These are phyloP conservation scores for Paragyromitra xinjiangensis DNA, from an alignment of 495 filamentous ascomycete genomes.

Conservation along the genomic window DNA sequence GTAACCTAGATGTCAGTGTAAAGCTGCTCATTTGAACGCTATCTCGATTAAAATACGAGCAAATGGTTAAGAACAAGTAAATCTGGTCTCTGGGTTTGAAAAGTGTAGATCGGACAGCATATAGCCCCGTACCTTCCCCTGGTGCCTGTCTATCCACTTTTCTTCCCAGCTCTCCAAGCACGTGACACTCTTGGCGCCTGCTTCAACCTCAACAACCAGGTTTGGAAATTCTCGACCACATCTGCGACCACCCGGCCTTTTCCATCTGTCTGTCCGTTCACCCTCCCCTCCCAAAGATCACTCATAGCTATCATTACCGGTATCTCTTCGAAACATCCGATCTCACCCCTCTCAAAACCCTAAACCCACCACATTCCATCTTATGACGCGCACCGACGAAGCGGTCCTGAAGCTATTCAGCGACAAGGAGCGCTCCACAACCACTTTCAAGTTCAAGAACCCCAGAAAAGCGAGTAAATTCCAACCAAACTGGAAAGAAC, in stretches of 20 bases:
- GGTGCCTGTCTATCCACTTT: background rate
- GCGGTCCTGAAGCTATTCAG: slow-evolving; percentile 55
- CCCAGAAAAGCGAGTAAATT: slow-evolving; percentile 34
- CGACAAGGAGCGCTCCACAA: slow-evolving; percentile 46
- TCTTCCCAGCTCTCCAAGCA: background rate
- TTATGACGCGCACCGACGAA: slow-evolving; percentile 45
- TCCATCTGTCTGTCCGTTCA: background rate
- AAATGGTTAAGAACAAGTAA: background rate
- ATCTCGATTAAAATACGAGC: background rate
- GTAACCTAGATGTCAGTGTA: background rate
- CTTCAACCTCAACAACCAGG: slow-evolving; percentile 7
- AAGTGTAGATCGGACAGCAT: too few species aligned
- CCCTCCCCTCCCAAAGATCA: slow-evolving; percentile 8
- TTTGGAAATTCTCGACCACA: slow-evolving; percentile 23
- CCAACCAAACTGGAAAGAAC: slow-evolving; percentile 54
- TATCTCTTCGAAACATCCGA: slow-evolving; percentile 4
- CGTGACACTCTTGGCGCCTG: slow-evolving; percentile 29
- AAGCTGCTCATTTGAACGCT: background rate
- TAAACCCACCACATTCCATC: background rate
- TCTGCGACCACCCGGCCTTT: slow-evolving; percentile 25
- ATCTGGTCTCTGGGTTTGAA: background rate
- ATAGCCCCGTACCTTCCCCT: background rate
- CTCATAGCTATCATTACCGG: background rate
- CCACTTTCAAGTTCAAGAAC: slow-evolving; percentile 54
- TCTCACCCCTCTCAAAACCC: background rate